Evolutionary conservation across 768 basidiomycete species (phyloP), one percentile per base, ranked within the genome.

Genomic region (Mycena rosella): DNA sequence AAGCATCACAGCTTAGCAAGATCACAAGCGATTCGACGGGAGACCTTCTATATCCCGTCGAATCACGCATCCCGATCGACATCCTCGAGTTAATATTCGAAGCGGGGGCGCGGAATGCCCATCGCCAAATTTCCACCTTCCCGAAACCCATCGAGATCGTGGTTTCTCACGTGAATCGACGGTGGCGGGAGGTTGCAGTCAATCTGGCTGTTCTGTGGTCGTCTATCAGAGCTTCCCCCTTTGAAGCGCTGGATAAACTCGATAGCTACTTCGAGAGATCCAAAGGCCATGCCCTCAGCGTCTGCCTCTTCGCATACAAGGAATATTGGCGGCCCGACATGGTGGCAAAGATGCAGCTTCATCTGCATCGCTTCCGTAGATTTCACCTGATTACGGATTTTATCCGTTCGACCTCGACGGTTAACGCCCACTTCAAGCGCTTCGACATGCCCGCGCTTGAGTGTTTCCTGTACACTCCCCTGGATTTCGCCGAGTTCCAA

Each of bases 1-100:
- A 45, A 52, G 55, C 60, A 68, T 51, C 49, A 45, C 38, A 38
- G 24, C 20, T 44, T 44, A 44, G 3, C 38, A 22, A 26, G 29
- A 27, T 27, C 29, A 3, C 55, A 65, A 47, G 51, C 65, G 61
- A 62, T 52, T 30, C 42, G 51, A 49, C 47, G 30, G 47, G 51
- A 53, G 40, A 60, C 29, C 10, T 55, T 58, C 48, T 4, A 52
- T 65, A 60, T 48, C 34, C 58, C 45, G 11, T 65, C 51, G 68
- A 69, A 38, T 65, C 68, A 42, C 63, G 67, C 58, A 59, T 69
- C 45, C 68, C 68, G 24, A 40, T n/a, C 63, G 68, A 69, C 53
- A 65, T 69, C 6, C 26, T 69, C 34, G 68, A 69, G 68, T 59
- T 69, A 10, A 65, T 69, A 5, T 69, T 69, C 59, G 68, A 69